Evolutionary conservation across 2,329 filamentous ascomycete species (phyloP).

Genomic region (Ceratocystis cubensis): DNA sequence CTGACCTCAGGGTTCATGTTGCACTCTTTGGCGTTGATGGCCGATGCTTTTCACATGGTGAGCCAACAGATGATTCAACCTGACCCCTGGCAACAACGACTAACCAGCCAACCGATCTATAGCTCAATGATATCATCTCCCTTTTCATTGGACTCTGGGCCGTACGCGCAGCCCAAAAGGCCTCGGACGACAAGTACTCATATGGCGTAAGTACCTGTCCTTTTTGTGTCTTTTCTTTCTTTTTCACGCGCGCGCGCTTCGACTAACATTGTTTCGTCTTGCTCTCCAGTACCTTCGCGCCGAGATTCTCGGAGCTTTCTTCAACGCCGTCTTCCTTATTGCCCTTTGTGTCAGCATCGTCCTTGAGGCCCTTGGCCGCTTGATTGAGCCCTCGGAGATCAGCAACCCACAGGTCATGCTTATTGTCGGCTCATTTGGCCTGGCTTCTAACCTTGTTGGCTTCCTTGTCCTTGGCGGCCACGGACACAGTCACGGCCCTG

Average conservation of each 20-base stretch:
- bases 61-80: constrained; percentile 25
- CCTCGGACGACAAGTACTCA: constrained; percentile 81
- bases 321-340: constrained; percentile 96
- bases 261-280: background rate
- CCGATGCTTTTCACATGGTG: constrained; percentile 97
- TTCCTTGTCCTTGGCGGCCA: constrained; percentile 89
- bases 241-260: background rate
- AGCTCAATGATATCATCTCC: constrained; percentile 96
- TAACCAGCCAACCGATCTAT: background rate
- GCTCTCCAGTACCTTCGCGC: constrained; percentile 73
- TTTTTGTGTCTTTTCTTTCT: background rate
- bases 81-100: background rate
- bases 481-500: constrained; percentile 63
- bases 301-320: constrained; percentile 87
- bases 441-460: constrained; percentile 78
- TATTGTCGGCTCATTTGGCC: constrained; percentile 73
- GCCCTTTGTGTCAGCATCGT: constrained; percentile 93
- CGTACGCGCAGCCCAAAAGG: constrained; percentile 74
- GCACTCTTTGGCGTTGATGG: constrained; percentile 82
- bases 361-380: constrained; percentile 82
- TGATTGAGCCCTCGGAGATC: constrained; percentile 83
- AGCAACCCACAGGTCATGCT: constrained; percentile 74
- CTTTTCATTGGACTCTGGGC: constrained; percentile 89
- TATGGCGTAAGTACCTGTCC: constrained; percentile 58
- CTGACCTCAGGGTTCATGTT: constrained; percentile 74